phyloP scores from a whole-genome alignment of 1,139 yeast species.

The Pichia sp. region DNA sequence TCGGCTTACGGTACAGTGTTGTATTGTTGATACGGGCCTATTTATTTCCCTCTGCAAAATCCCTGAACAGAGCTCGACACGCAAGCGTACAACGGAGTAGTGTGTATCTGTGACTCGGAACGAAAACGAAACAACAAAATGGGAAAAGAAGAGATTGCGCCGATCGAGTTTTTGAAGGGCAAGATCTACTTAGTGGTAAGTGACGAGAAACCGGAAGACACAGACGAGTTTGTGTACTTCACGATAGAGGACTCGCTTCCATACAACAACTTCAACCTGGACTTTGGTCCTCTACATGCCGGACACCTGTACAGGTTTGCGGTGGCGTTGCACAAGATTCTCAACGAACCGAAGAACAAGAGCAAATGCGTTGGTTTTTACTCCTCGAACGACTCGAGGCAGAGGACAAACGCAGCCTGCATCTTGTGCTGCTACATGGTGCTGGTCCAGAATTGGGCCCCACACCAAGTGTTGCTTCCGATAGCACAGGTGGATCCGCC shows the following conservation, averaged over 20 bases:
- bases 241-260: slow-evolving; percentile 90
- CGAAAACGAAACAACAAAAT: not conserved
- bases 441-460: slow-evolving; percentile 94
- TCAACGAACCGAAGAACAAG: slow-evolving; percentile 78
- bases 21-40: not conserved
- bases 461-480: slow-evolving; percentile 95
- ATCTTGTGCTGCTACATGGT: slow-evolving; percentile 92
- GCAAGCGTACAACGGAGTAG: not conserved
- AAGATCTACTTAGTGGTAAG: slow-evolving; percentile 89
- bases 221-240: slow-evolving; percentile 73
- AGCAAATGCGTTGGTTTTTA: slow-evolving; percentile 89
- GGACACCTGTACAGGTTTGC: slow-evolving; percentile 95
- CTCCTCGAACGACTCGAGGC: slow-evolving; percentile 74
- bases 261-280: slow-evolving; percentile 88
- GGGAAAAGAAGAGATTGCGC: slow-evolving; percentile 11
- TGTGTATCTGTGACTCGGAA: not conserved
- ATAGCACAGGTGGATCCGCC: slow-evolving; percentile 91
- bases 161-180: slow-evolving; percentile 38
- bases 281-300: slow-evolving; percentile 92
- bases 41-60: not conserved
- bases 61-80: not conserved
- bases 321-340: slow-evolving; percentile 83
- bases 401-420: slow-evolving; percentile 92
- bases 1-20: not conserved
- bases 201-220: slow-evolving; percentile 73